Evolutionary conservation across 1,139 yeast species (phyloP), one percentile per base, ranked within the genome.

Genomic region (Wickerhamiella pararugosa): DNA sequence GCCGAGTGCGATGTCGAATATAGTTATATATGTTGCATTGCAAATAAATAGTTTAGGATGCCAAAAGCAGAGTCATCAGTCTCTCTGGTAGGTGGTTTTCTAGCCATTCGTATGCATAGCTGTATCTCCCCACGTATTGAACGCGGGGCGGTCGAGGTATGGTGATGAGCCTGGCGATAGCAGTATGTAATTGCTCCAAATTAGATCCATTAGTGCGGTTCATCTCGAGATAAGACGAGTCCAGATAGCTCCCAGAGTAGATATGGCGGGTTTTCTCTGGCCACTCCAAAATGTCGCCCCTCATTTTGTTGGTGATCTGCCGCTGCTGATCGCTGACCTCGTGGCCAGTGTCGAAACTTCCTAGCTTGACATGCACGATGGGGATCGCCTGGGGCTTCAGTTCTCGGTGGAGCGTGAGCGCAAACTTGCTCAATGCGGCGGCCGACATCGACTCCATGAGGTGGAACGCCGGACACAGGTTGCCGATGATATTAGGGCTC

Each of bases 231-330:
- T 55, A 52, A 7, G 62, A 54, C 28, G 59, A 47, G 7, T 61
- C 59, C 38, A 53, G 53, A 48, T 58, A 60, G 27, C 54, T 50
- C 29, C 53, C 51, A 3, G 64, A 65, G 44, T 65, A 65, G n/a
- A 63, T 47, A 5, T 50, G 48, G 6, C 67, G 56, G 34, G 61
- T 50, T 26, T 51, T 50, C 28, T 63, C 67, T 2, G 67, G 59
- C 69, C 69, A 65, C 6, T 62, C 49, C 15, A 64, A 48, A 28
- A 65, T 55, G 45, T 65, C 68, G 4, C 66, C 65, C 5, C 65
- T 61, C 37, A 61, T 57, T 5, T 53, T 53, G 36, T 53, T 56
- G 37, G 48, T 51, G 40, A 60, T 52, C 45, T 53, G 61, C 21
- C 57, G 53, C 42, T 53, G 57, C 49, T 42, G 42, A 7, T 35